Base-by-base conservation (phyloP, 768 basidiomycete genomes). In the Panaeolus cyanescens region DNA sequence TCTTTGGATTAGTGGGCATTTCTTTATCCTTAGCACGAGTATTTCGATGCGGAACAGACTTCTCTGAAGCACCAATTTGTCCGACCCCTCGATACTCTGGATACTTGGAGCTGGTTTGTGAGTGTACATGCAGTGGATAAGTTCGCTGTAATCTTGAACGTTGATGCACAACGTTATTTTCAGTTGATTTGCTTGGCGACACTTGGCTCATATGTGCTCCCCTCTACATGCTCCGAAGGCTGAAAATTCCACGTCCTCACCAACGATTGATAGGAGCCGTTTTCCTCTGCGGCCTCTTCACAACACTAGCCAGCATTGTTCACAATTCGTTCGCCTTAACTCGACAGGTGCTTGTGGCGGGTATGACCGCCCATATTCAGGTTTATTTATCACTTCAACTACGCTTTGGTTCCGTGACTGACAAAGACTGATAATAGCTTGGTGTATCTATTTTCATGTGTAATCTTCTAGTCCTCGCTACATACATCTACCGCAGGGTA, bases 381-480 rank as follows among this genome's bases (percentile, higher is more conserved):
- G 71, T 70, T n/a, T n/a, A n/a, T n/a, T n/a, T n/a, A n/a, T n/a
- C n/a, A n/a, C n/a, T n/a, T n/a, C n/a, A n/a, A n/a, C n/a, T n/a
- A n/a, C n/a, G n/a, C n/a, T n/a, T n/a, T n/a, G n/a, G n/a, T n/a
- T n/a, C n/a, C n/a, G n/a, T n/a, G n/a, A n/a, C n/a, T n/a, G n/a
- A n/a, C n/a, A n/a, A n/a, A n/a, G n/a, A n/a, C n/a, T 30, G 10
- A 25, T 28, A 34, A 32, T 28, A 69, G 64, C 50, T 64, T 33
- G 61, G 60, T 9, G 28, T 67, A 31, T 68, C 66, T 0, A 22
- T 70, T 12, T 57, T 66, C 12, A 60, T 67, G 4, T 70, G 66
- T 58, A 71, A 72, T 50, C 60, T 72, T 15, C 67, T 72, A n/a
- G 70, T 71, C 39, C 59, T 70, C 9, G 68, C 66, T 4, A 72